Base-by-base conservation (phyloP, 345 rosid species). In the Durio zibethinus region DNA sequence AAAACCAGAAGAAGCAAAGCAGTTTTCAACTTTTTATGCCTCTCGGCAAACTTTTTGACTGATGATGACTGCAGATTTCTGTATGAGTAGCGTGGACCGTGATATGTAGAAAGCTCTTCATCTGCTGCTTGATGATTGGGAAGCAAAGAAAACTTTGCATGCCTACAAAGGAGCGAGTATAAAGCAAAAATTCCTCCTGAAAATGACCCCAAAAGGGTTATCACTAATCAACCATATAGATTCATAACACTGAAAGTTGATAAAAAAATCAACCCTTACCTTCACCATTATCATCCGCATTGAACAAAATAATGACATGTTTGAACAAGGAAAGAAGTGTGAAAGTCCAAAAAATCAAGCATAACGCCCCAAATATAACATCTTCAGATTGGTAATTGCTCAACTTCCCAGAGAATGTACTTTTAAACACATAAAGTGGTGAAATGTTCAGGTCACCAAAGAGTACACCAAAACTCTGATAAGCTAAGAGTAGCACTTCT, bases 41-140 rank as follows among this genome's bases (percentile, higher is more conserved):
- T 84, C 77, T 96, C 97, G 0, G 84, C 82, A 66, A 88, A 82
- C 81, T 79, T 84, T 84, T 85, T 94, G 77, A 83, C 79, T 42
- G 82, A 80, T 81, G 90, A 84, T 23, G 88, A 76, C 76, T 76
- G 85, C 56, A 47, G 21, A 78, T 76, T 85, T 82, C 90, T 90
- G 78, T 52, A 79, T 2, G 89, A 75, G 59, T 87, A 81, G 35
- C 87, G 86, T 14, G 83, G 84, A 11, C 81, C 82, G 42, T 89
- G 86, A 89, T 93, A 96, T 1, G 89, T 83, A 16, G 98, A 90
- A 77, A 93, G 88, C 84, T 93, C 99, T 87, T 93, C 98, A 70
- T 96, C 99, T 2, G 93, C 93, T 2, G 94, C 90, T 82, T 96
- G 99, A 76, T 90, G 89, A 82, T 93, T 96, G 10, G 97, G 98